A percentile compares a stretch with the other conserved stretches of the same genome.
phyloP scores from a whole-genome alignment of 139 green algal species.

The Yamagishiella unicocca region DNA sequence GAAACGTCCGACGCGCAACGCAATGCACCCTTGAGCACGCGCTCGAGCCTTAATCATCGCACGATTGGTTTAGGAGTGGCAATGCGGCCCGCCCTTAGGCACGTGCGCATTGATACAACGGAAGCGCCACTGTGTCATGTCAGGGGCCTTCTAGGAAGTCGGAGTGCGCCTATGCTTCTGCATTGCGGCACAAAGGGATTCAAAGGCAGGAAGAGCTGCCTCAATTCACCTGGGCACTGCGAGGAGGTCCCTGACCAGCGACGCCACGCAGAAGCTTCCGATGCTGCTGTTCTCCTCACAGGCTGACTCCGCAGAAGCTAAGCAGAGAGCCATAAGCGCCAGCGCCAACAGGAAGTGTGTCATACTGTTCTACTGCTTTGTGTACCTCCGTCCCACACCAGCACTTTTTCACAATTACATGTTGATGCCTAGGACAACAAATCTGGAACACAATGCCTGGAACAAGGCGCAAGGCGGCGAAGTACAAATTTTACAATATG shows the following conservation, averaged over 20 bases:
- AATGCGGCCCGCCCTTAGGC: not conserved
- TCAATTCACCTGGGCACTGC: conserved; percentile 1
- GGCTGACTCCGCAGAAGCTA: not conserved
- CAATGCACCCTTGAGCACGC: no score
- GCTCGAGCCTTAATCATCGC: not conserved
- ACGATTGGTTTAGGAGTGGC: not conserved
- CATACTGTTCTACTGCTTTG: not conserved
- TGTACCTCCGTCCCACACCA: no score
- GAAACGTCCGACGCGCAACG: no score
- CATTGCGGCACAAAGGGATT: no score
- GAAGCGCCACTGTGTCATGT: not conserved
- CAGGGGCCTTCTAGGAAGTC: not conserved
- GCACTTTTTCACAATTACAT: no score
- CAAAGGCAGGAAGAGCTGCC: no score
- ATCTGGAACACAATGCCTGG: no score
- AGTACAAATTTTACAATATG: no score
- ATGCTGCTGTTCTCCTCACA: not conserved
- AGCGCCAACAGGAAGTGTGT: not conserved
- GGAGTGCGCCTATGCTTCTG: no score
- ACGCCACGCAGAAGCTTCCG: conserved; percentile 11
- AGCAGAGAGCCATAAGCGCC: not conserved
- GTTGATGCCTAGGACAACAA: no score
- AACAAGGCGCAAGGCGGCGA: no score
- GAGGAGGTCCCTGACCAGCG: conserved; percentile 17
- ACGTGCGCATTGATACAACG: not conserved